phyloP scores from a whole-genome alignment of 495 filamentous ascomycete genomes.

The Penicillium samsonianum region DNA sequence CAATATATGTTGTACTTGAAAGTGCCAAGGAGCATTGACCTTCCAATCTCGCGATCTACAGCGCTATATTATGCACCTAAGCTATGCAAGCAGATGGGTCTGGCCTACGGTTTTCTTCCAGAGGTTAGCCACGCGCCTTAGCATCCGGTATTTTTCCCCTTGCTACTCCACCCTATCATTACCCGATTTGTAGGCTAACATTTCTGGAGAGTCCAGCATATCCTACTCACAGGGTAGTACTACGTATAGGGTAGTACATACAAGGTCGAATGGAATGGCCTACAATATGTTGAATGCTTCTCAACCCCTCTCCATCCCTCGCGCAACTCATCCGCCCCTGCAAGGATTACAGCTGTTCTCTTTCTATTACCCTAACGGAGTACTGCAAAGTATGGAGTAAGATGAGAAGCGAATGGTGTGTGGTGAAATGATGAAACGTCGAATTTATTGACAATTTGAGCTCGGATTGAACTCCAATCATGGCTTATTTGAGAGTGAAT shows the following conservation, averaged over 20 bases:
- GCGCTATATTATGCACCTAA: neutral
- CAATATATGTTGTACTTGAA: neutral
- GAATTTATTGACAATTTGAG: neutral
- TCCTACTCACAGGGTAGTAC: neutral
- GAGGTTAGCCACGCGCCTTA: neutral
- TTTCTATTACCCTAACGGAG: no score
- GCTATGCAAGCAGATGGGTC: conserved; percentile 1
- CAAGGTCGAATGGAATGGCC: neutral
- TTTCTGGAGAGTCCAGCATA: neutral
- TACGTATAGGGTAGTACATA: neutral
- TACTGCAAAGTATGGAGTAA: no score
- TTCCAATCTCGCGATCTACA: neutral
- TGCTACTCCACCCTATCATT: neutral
- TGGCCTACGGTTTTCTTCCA: neutral
- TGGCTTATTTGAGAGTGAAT: neutral
- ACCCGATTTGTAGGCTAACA: neutral
- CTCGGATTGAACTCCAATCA: neutral
- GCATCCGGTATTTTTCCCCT: neutral
- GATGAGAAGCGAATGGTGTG: no score
- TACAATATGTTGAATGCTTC: no score
- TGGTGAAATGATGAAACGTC: no score
- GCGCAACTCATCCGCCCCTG: no score
- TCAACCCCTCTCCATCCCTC: no score
- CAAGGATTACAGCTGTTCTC: no score
- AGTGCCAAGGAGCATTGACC: conserved; percentile 2